Percentiles rank a stretch among this genome's conserved stretches.
phyloP scores from a whole-genome alignment of 139 green algal species.

The Monoraphidium neglectum region DNA sequence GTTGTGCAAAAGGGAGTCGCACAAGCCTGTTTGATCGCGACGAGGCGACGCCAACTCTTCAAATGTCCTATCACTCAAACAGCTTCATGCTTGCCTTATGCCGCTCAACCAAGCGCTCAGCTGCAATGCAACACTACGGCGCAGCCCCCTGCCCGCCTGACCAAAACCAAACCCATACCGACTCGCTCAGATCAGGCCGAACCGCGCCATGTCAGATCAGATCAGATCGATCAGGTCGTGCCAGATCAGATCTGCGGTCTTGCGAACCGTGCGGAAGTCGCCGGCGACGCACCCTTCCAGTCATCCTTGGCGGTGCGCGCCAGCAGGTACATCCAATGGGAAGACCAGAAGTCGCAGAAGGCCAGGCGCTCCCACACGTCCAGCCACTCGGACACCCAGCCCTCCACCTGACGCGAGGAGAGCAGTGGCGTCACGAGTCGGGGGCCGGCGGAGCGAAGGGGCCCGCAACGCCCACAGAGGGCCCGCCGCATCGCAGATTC shows the following conservation, averaged over 20 bases:
- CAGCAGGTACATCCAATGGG: conserved; percentile 65
- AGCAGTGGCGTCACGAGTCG: background rate
- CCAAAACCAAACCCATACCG: background rate
- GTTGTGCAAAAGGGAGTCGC: too few species aligned
- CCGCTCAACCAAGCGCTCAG: too few species aligned
- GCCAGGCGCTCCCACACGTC: conserved; percentile 45
- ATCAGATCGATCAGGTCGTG: background rate
- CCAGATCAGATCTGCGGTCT: background rate
- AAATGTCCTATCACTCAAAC: too few species aligned
- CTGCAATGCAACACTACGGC: too few species aligned
- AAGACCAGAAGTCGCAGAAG: conserved; percentile 59
- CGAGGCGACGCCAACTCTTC: too few species aligned
- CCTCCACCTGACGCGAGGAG: conserved; percentile 30
- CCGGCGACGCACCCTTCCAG: conserved; percentile 45
- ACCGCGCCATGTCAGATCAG: background rate
- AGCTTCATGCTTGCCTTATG: too few species aligned
- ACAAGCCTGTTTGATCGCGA: too few species aligned
- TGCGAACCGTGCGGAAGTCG: background rate
- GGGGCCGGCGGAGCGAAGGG: background rate
- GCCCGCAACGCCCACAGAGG: background rate
- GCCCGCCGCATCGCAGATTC: background rate
- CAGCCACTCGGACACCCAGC: conserved; percentile 62
- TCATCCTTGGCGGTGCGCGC: conserved; percentile 76
- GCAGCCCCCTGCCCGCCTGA: too few species aligned
- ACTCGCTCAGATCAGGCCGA: too few species aligned